Base-by-base conservation (phyloP, 768 basidiomycete genomes). In the Mycena epipterygia region DNA sequence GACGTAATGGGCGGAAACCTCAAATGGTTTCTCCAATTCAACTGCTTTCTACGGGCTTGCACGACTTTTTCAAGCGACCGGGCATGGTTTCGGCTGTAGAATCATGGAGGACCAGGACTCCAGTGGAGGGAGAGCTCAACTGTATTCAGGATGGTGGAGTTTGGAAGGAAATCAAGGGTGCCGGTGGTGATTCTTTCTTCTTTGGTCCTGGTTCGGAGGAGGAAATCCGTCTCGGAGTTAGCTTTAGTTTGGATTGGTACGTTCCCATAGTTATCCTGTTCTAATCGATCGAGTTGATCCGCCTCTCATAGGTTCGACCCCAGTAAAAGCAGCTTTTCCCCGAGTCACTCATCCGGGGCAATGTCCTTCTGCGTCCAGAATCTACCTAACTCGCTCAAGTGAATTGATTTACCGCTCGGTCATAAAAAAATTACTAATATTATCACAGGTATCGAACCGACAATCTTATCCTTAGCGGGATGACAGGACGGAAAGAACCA, bases 401-500 rank as follows among this genome's bases (percentile, higher is more conserved):
- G 27, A 23, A n/a, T 7, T 46, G 21, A 56, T 6, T 5, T 35
- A 44, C 9, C 51, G 21, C 53, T 32, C 8, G 5, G 2, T 14
- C 33, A 37, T 35, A 5, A 17, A 23, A 33, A 9, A 16, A 39
- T 35, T n/a, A 30, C n/a, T 48, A 6, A 62, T 37, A 13, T 62
- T 1, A 42, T 46, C 44, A 48, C 39, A 77, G 75, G 25, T 76
- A 77, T 56, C 74, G 70, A 3, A 57, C 76, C 11, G 61, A 67
- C 14, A 79, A 80, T 48, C 60, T 79, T 1, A 49, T 14, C 49
- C 79, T n/a, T 2, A 12, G 69, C 2, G 44, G 52, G 17, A 74
- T 79, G 67, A 74, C 73, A 2, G 78, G 79, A 3, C 78, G 77
- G 5, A 74, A 56, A 5, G 78, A 80, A 52, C 79, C 78, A 11